Base-by-base conservation (phyloP, 345 rosid genomes). In the Euphorbia peplus region DNA sequence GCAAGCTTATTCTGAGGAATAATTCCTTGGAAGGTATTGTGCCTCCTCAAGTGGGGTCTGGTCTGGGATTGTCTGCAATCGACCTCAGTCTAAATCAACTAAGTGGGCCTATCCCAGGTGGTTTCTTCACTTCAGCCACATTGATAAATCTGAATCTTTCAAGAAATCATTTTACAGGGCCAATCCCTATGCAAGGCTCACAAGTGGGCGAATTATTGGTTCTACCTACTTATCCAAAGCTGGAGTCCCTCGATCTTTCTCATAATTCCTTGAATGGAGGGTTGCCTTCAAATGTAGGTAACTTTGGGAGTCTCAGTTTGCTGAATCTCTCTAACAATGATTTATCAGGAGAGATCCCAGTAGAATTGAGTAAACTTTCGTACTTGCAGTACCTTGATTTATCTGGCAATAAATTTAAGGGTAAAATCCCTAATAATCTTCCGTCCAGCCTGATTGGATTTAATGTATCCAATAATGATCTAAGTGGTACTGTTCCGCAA, bases 161-260 rank as follows among this genome's bases (percentile, higher is more conserved):
- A 0, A 68, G 86, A 79, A 93, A 93, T 76, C 84, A 62, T 65
- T 83, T 91, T 52, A 74, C 64, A 0, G 98, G 98, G 63, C 72
- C 88, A 8, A 88, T 93, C 79, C 88, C 90, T 70, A 70, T 88
- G 65, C 84, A 70, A 59, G 72, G 86, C 26, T 81, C 90, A n/a
- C 74, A 19, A 14, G 90, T 80, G n/a, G 85, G 83, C 66, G 92
- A 84, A 75, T 81, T 91, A 47, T 58, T 86, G 68, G 73, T 73
- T 64, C 39, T 85, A 70, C 81, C 79, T 60, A 67, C 81, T 68
- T 67, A 60, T 72, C 83, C 86, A 44, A 82, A 35, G 32, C 76
- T 90, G 88, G 96, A 89, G 81, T 88, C 73, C 75, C 95, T 93
- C 75, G 98, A 93, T 83, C 97, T 93, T 69, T 93, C 97, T 13